phyloP scores from a whole-genome alignment of 257 asterid species.

The Coffea eugenioides region DNA sequence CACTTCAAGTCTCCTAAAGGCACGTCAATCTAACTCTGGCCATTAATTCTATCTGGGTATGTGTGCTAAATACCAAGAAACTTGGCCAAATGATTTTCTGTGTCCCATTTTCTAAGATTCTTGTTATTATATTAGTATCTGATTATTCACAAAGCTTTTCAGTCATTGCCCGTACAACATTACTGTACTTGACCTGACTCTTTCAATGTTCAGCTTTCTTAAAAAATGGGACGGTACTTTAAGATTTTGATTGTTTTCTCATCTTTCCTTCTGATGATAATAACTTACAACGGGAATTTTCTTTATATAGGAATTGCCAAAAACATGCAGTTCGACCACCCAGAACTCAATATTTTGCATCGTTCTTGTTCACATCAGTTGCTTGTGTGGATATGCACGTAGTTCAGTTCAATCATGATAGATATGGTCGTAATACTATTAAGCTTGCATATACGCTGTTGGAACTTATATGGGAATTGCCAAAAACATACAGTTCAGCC shows the following conservation, averaged over 20 bases:
- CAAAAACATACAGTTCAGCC: background rate
- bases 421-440: conserved; percentile 17
- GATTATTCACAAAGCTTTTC: background rate
- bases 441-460: conserved; percentile 63
- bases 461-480: conserved; percentile 27
- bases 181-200: background rate
- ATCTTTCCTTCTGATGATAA: background rate
- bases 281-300: background rate
- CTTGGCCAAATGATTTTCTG: background rate
- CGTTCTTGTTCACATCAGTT: background rate
- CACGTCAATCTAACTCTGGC: conserved; percentile 50
- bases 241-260: background rate
- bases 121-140: background rate
- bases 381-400: background rate
- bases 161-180: background rate
- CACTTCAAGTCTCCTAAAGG: conserved; percentile 96
- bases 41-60: conserved; percentile 35
- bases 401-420: conserved; percentile 13
- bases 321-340: background rate
- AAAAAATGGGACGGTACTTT: background rate
- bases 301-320: background rate
- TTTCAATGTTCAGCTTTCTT: background rate
- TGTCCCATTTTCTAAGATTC: background rate
- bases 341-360: background rate
- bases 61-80: conserved; percentile 9